These are phyloP conservation scores for Guyanaporus albipodus DNA, from an alignment of 768 basidiomycete genomes.

Conservation along the genomic window DNA sequence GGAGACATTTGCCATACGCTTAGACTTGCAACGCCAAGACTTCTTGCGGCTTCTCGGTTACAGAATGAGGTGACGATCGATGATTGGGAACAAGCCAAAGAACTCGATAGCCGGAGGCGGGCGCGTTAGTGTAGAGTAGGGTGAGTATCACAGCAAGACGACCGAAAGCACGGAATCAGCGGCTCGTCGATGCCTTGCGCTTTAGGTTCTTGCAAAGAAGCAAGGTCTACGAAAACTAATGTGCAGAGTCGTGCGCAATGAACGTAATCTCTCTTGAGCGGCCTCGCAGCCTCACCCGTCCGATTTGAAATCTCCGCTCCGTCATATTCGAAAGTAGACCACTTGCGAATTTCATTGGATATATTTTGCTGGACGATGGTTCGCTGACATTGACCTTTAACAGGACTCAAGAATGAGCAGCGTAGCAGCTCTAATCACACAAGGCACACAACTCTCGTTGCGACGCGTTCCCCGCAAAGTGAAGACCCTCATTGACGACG, in stretches of 20 bases:
- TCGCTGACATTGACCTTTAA: not conserved
- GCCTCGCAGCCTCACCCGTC: not conserved
- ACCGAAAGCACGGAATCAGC: not conserved
- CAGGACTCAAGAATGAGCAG: constrained; percentile 14
- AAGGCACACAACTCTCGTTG: constrained; percentile 22
- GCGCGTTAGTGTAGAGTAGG: constrained; percentile 8
- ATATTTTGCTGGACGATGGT: not conserved
- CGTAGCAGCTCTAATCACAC: constrained; percentile 14
- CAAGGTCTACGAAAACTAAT: not conserved
- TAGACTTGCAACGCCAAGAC: constrained; percentile 35
- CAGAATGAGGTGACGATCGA: constrained; percentile 50
- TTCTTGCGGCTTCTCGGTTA: constrained; percentile 60
- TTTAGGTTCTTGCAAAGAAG: not conserved
- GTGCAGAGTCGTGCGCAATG: constrained; percentile 2
- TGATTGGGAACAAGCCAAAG: constrained; percentile 63
- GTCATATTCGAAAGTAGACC: constrained; percentile 14
- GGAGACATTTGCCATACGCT: not conserved
- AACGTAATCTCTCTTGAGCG: not conserved
- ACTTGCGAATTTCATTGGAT: not conserved
- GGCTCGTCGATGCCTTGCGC: not conserved
- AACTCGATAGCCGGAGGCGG: constrained; percentile 48
- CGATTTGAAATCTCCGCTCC: constrained; percentile 5
- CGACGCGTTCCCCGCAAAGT: constrained; percentile 21
- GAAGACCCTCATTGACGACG: constrained; percentile 18
- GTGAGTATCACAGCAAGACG: constrained; percentile 3